These are phyloP conservation scores for Pulveroboletus sp. DNA, from an alignment of 768 basidiomycete species.

Conservation along the genomic window DNA sequence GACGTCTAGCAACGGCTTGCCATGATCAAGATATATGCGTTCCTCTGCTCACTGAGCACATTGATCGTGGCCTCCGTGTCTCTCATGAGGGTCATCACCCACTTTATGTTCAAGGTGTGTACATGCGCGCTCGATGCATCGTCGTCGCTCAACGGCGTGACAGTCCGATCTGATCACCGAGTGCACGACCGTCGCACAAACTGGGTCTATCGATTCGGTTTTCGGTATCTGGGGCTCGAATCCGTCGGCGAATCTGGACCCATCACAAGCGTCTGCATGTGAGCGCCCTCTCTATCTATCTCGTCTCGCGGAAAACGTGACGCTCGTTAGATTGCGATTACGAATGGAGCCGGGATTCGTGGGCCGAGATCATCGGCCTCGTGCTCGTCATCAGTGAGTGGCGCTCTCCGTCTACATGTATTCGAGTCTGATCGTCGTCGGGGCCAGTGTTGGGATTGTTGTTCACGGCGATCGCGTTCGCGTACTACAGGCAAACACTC, in stretches of 20 bases:
- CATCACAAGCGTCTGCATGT: slow-evolving; percentile 46
- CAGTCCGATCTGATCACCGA: slow-evolving; percentile 57
- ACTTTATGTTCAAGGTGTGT: slow-evolving; percentile 65
- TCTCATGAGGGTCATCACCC: slow-evolving; percentile 54
- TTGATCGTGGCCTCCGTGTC: slow-evolving; percentile 50
- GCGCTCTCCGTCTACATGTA: too few relatives aligned
- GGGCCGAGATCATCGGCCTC: slow-evolving; percentile 62
- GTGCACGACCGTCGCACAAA: slow-evolving; percentile 43
- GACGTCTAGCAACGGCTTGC: slow-evolving; percentile 47
- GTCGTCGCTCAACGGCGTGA: not conserved
- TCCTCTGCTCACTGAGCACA: slow-evolving; percentile 43
- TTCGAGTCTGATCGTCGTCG: not conserved
- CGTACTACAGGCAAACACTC: slow-evolving; percentile 70
- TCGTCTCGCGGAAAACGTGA: slow-evolving; percentile 5
- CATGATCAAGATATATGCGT: slow-evolving; percentile 54
- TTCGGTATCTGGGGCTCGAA: slow-evolving; percentile 56
- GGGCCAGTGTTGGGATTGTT: slow-evolving; percentile 51
- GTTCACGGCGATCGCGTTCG: slow-evolving; percentile 64
- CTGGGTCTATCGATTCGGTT: slow-evolving; percentile 33
- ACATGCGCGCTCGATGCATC: not conserved
- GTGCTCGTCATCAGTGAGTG: slow-evolving; percentile 55
- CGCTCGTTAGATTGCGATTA: slow-evolving; percentile 52
- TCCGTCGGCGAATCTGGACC: slow-evolving; percentile 27
- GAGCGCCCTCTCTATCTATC: slow-evolving; percentile 18
- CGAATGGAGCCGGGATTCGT: slow-evolving; percentile 62